Conservation (phyloP, 768 basidiomycete species). For the Naganishia kalamii region DNA sequence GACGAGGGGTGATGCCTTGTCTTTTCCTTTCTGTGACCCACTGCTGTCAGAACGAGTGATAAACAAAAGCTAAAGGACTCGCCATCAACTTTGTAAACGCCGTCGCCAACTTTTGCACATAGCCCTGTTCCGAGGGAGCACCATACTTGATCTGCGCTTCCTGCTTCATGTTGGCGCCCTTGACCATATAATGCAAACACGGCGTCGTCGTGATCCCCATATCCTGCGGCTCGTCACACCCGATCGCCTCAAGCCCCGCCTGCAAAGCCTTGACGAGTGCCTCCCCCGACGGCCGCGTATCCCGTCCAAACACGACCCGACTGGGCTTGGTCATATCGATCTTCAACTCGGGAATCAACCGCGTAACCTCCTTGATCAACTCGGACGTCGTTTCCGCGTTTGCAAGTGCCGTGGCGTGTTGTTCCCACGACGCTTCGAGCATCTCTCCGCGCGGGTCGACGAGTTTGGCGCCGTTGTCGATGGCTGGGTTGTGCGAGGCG, state of each 20-base stretch:
- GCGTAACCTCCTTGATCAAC: conserved; percentile 61
- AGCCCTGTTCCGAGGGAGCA: conserved; percentile 71
- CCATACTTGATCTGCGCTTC: conserved; percentile 67
- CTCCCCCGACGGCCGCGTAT: conserved; percentile 83
- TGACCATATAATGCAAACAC: conserved; percentile 88
- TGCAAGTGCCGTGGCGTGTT: conserved; percentile 74
- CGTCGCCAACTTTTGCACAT: conserved; percentile 68
- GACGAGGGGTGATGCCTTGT: conserved; percentile 56
- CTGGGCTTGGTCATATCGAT: conserved; percentile 76
- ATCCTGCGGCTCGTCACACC: conserved; percentile 54
- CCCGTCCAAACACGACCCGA: conserved; percentile 80
- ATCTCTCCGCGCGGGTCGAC: conserved; percentile 97
- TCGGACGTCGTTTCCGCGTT: conserved; percentile 70
- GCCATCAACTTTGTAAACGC: conserved; percentile 86
- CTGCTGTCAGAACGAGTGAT: conserved; percentile 14
- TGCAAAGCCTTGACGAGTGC: conserved; percentile 68
- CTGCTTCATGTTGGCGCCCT: conserved; percentile 77
- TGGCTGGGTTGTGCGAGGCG: conserved; percentile 98
- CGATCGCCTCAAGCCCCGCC: conserved; percentile 72
- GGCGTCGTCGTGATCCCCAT: conserved; percentile 88
- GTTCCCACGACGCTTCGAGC: conserved; percentile 89
- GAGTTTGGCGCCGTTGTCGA: conserved; percentile 98
- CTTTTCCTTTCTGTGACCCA: conserved; percentile 32
- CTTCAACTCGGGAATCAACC: conserved; percentile 58
- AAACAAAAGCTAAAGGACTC: conserved; percentile 42